A percentile compares a stretch with the other conserved stretches of the same genome.
Evolutionary conservation across 169 alveolate species (phyloP).

Genomic region (Theileria luwenshuni): DNA sequence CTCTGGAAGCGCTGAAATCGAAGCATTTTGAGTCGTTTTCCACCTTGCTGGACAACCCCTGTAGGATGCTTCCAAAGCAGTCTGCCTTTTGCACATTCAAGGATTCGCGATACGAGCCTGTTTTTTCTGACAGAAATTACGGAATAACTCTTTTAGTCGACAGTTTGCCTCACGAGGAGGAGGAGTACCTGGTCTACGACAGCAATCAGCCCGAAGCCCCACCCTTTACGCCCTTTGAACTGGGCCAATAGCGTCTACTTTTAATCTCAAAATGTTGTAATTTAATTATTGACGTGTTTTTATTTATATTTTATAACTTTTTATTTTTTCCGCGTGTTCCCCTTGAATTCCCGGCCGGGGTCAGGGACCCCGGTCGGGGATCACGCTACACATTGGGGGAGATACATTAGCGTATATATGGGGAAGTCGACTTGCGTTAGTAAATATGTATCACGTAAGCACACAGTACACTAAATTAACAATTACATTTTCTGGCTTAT

Average conservation of each 20-base stretch:
- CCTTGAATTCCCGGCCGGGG: too few species aligned
- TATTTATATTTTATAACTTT: too few species aligned
- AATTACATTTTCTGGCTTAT: too few species aligned
- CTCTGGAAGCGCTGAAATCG: conserved; percentile 37
- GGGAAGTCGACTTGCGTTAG: too few species aligned
- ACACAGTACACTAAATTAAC: too few species aligned
- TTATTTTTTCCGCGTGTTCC: too few species aligned
- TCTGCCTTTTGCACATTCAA: conserved; percentile 77
- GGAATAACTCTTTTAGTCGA: conserved; percentile 87
- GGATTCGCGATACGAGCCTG: conserved; percentile 84
- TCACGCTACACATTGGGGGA: too few species aligned
- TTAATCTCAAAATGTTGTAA: too few species aligned
- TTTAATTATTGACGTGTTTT: too few species aligned
- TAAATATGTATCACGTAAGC: too few species aligned
- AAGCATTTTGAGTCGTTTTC: conserved; percentile 37
- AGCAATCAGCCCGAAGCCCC: conserved; percentile 58
- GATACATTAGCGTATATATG: too few species aligned
- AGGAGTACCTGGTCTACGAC: conserved; percentile 61
- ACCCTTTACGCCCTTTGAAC: conserved; percentile 65
- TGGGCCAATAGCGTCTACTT: conserved; percentile 3
- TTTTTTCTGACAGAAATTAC: conserved; percentile 80
- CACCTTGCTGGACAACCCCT: conserved; percentile 84
- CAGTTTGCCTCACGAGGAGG: conserved; percentile 48
- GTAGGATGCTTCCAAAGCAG: conserved; percentile 89
- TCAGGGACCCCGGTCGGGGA: too few species aligned